Evolutionary conservation across 495 filamentous ascomycete genomes (phyloP).

Genomic region (Lepraria neglecta): DNA sequence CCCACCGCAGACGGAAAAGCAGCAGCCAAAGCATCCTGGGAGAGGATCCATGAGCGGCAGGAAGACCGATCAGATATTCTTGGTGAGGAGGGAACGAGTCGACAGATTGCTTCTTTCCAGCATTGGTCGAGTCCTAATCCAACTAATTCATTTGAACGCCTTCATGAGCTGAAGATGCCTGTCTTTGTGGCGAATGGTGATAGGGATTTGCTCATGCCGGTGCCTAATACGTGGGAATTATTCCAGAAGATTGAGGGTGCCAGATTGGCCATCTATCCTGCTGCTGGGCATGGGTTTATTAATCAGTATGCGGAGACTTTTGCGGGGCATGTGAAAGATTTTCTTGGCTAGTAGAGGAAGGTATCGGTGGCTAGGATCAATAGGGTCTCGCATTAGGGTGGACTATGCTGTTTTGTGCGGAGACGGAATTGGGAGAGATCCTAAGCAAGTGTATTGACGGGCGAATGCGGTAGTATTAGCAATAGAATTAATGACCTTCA

Average conservation of each 20-base stretch:
- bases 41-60: constrained; percentile 21
- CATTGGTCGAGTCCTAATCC: constrained; percentile 26
- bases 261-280: constrained; percentile 28
- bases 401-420: too few relatives aligned
- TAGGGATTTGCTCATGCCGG: constrained; percentile 30
- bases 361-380: too few relatives aligned
- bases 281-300: constrained; percentile 31
- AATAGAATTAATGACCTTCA: too few relatives aligned
- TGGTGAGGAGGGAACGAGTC: constrained; percentile 24
- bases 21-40: constrained; percentile 28
- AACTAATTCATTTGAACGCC: constrained; percentile 28
- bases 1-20: constrained; percentile 21
- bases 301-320: too few relatives aligned
- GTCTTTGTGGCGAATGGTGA: constrained; percentile 35
- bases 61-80: constrained; percentile 20
- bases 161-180: constrained; percentile 31
- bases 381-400: too few relatives aligned
- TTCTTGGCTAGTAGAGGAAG: too few relatives aligned
- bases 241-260: constrained; percentile 23
- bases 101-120: constrained; percentile 25
- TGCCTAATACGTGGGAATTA: constrained; percentile 25
- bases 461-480: too few relatives aligned
- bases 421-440: too few relatives aligned
- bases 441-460: too few relatives aligned
- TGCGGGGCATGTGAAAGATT: too few relatives aligned